Evolutionary conservation across 495 filamentous ascomycete genomes (phyloP).

Genomic region (Bacidia gigantensis): DNA sequence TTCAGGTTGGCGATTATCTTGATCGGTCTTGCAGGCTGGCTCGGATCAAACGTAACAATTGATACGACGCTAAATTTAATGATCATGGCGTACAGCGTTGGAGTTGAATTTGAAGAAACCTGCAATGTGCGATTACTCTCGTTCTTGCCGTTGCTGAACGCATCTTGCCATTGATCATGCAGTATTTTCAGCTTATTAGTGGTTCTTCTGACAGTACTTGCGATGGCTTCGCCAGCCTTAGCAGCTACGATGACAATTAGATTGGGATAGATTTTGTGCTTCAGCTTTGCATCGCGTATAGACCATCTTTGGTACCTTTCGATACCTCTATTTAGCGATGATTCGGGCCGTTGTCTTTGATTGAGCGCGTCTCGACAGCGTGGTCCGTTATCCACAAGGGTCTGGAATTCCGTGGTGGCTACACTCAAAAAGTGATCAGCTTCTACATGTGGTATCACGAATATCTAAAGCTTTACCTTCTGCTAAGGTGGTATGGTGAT

Average conservation of each 20-base stretch:
- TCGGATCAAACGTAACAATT: slow-evolving; percentile 27
- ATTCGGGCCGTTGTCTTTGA: slow-evolving; percentile 19
- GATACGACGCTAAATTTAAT: slow-evolving; percentile 31
- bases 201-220: slow-evolving; percentile 21
- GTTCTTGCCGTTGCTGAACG: slow-evolving; percentile 2
- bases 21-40: slow-evolving; percentile 7
- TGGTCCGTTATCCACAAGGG: slow-evolving; percentile 28
- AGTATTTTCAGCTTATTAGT: slow-evolving; percentile 23
- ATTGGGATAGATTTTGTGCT: slow-evolving; percentile 17
- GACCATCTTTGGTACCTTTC: slow-evolving; percentile 32
- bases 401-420: slow-evolving; percentile 19
- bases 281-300: slow-evolving; percentile 22
- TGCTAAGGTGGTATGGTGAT: slow-evolving; percentile 23
- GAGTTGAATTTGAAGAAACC: slow-evolving; percentile 9
- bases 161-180: slow-evolving; percentile 18
- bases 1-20: slow-evolving; percentile 27
- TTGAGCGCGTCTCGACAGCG: slow-evolving; percentile 28
- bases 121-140: slow-evolving; percentile 1
- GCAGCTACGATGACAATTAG: slow-evolving; percentile 26
- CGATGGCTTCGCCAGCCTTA: slow-evolving; percentile 20
- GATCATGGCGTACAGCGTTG: slow-evolving; percentile 29
- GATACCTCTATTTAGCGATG: slow-evolving; percentile 24
- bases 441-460: not conserved
- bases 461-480: slow-evolving; percentile 20
- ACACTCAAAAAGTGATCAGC: not conserved